phyloP scores from a whole-genome alignment of 164 flowering plant genomes.

The Aristolochia contorta region DNA sequence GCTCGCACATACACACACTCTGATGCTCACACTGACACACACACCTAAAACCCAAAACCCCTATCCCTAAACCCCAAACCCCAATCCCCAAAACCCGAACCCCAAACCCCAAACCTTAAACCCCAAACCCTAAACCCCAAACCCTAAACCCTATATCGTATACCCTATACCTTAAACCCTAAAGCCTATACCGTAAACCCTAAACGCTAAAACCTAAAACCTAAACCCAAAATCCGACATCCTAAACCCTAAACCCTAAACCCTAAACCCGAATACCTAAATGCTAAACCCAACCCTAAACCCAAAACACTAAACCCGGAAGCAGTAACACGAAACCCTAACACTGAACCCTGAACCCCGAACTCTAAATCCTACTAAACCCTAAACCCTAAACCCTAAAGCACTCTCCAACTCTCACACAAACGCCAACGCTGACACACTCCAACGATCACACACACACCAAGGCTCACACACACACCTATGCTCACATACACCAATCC shows the following conservation, averaged over 20 bases:
- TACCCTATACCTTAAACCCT: conserved; percentile 19
- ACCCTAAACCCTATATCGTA: conserved; percentile 17
- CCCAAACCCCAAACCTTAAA: conserved; percentile 12
- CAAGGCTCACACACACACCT: too few species aligned
- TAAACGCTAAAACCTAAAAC: conserved; percentile 17
- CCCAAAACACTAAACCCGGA: too few species aligned
- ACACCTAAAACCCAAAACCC: too few species aligned
- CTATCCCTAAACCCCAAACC: conserved; percentile 21
- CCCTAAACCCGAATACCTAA: too few species aligned
- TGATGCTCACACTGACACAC: too few species aligned
- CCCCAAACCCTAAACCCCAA: conserved; percentile 18
- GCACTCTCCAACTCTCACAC: too few species aligned
- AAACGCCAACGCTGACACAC: too few species aligned
- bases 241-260: conserved; percentile 17
- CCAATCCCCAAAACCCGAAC: conserved; percentile 18
- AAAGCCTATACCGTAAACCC: conserved; percentile 15
- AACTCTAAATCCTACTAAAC: not conserved
- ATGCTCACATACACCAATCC: too few species aligned
- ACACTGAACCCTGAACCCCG: not conserved
- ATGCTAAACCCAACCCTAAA: too few species aligned
- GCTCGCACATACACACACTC: too few species aligned
- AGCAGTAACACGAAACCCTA: conserved; percentile 4
- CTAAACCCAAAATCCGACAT: conserved; percentile 17
- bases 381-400: too few species aligned
- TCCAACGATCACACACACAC: too few species aligned